Base-by-base conservation (phyloP, 2,329 filamentous ascomycete species). In the Aspergillus proliferans region DNA sequence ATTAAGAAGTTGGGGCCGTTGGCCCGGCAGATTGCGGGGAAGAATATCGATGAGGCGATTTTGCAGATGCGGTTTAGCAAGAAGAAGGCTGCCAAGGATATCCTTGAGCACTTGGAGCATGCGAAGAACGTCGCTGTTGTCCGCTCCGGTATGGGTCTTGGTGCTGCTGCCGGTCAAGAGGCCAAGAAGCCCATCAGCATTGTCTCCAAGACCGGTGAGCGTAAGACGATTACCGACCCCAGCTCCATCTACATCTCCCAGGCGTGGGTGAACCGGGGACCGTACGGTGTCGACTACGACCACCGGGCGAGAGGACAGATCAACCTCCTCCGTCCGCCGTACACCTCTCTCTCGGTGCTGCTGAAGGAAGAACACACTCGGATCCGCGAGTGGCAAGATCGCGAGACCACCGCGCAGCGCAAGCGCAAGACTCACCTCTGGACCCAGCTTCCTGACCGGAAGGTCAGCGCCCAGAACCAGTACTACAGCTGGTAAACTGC, bases 321-420 rank as follows among this genome's bases (percentile, higher is more conserved):
- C 55, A 81, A 87, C 60, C 68, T 82, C 30, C 76, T 93, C 68
- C 76, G 77, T 48, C 84, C 84, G 56, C 88, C 88, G 1, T 81
- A 83, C 57, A 88, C 92, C 26, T 88, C 79, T 56, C 80, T 96
- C 52, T 83, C 85, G 0, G 73, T 98, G 33, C 69, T 95, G 12
- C 75, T 98, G 65, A 98, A 97, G 74, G 93, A 98, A 67, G 91
- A 97, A 69, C 87, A 86, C 69, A 95, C 93, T 5, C 79, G 90
- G 47, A 84, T 96, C 62, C 82, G 93, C 52, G 80, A 90, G 65
- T 82, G 86, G 63, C 77, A 88, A 49, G 90, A 96, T 63, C 82
- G 84, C 50, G 79, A 88, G 65, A 83, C 83, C 58, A 92, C 88
- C 75, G 78, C 86, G 60, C 80, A 84, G 61, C 92, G 88, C 74